A percentile compares a stretch with the other conserved stretches of the same genome.
Evolutionary conservation across 164 flowering plant genomes (phyloP).

Genomic region (Euptelea pleiosperma): DNA sequence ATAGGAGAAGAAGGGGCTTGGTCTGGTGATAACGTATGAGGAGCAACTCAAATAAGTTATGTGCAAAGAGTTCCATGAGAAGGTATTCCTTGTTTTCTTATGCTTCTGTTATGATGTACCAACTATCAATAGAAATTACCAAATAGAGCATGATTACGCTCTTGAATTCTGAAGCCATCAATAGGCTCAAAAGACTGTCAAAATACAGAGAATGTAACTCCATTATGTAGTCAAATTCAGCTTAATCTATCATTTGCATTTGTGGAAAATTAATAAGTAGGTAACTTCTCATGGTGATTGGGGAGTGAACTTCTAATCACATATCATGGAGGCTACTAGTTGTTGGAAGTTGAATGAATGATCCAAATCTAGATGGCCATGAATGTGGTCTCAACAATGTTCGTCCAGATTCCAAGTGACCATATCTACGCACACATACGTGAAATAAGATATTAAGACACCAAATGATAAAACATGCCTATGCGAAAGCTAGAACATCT

Average conservation of each 20-base stretch:
- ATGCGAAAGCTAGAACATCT: too few species aligned
- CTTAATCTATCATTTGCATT: neutral
- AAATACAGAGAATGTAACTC: neutral
- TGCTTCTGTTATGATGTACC: neutral
- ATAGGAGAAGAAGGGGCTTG: conserved; percentile 58
- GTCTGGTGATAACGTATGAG: conserved; percentile 39
- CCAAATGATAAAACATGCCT: too few species aligned
- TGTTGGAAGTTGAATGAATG: too few species aligned
- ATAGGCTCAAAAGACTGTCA: too few species aligned
- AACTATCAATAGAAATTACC: neutral
- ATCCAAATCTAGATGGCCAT: neutral
- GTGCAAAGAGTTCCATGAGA: too few species aligned
- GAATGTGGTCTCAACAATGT: neutral
- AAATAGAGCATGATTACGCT: neutral
- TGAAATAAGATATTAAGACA: too few species aligned
- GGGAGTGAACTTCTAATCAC: too few species aligned
- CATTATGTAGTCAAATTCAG: neutral
- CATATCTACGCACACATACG: too few species aligned
- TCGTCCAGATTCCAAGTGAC: too few species aligned
- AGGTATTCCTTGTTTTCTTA: too few species aligned
- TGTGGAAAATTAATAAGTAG: neutral
- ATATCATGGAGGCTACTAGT: neutral
- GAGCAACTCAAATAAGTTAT: conserved; percentile 1
- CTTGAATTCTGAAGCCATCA: neutral
- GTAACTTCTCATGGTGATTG: neutral